phyloP scores from a whole-genome alignment of 2,329 filamentous ascomycete species.

The Fusarium albosuccineum region DNA sequence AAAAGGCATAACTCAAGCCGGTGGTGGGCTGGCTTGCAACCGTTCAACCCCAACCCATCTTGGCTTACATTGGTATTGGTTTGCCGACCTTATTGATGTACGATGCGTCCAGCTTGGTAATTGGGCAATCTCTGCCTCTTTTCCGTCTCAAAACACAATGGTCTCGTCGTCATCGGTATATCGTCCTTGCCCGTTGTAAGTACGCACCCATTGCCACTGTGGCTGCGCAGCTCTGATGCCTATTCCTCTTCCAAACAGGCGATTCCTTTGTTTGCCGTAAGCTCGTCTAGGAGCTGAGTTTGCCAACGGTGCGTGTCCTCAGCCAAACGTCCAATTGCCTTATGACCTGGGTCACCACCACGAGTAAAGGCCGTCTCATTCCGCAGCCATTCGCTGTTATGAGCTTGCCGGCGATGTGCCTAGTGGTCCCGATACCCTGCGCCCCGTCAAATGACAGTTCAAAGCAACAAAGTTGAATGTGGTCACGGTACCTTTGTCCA shows the following conservation, averaged over 20 bases:
- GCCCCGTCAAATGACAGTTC: constrained; percentile 22
- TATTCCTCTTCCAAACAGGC: not conserved
- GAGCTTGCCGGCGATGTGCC: constrained; percentile 9
- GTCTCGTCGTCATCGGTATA: too few relatives aligned
- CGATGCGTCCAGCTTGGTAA: not conserved
- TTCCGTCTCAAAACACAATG: not conserved
- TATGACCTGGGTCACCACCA: constrained; percentile 26
- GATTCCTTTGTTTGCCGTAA: not conserved
- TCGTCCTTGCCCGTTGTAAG: not conserved
- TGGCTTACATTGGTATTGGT: too few relatives aligned
- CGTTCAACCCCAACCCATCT: not conserved
- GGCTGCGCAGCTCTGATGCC: constrained; percentile 7
- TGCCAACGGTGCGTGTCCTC: constrained; percentile 14
- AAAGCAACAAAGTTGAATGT: constrained; percentile 15
- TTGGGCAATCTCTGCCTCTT: not conserved
- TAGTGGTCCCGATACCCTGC: constrained; percentile 20
- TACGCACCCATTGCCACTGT: constrained; percentile 28
- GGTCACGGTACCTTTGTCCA: constrained; percentile 38
- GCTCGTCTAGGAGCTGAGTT: constrained; percentile 29
- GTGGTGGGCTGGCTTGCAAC: not conserved
- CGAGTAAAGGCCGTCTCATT: constrained; percentile 5
- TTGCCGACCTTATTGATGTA: not conserved
- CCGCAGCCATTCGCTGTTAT: constrained; percentile 2
- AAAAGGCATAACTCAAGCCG: too few relatives aligned
- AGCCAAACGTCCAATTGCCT: constrained; percentile 26